Percentiles rank a stretch among this genome's conserved stretches.
Conservation (phyloP, 768 basidiomycete genomes). For the Suillus paluster region DNA sequence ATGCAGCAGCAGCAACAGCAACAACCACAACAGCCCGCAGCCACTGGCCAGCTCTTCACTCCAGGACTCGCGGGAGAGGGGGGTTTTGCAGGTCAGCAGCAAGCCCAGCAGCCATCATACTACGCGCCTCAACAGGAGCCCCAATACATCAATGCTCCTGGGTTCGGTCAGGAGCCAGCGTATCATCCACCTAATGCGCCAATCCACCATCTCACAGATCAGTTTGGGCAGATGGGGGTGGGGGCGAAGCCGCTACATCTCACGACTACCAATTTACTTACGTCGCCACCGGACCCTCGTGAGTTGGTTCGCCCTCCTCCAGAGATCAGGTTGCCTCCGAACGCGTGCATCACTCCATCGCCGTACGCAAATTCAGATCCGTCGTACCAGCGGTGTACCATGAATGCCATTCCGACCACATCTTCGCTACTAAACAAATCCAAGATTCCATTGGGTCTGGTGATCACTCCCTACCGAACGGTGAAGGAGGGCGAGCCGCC, state of each 20-base stretch:
- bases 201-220: slow-evolving; percentile 72
- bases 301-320: slow-evolving; percentile 85
- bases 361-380: slow-evolving; percentile 84
- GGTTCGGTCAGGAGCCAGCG: slow-evolving; percentile 47
- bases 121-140: slow-evolving; percentile 47
- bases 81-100: slow-evolving; percentile 62
- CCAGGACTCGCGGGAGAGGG: slow-evolving; percentile 78
- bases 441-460: slow-evolving; percentile 86
- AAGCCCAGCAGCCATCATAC: slow-evolving; percentile 50
- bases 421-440: slow-evolving; percentile 86
- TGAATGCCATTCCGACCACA: slow-evolving; percentile 93
- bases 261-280: slow-evolving; percentile 90
- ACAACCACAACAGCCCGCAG: slow-evolving; percentile 47
- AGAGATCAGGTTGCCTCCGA: slow-evolving; percentile 87
- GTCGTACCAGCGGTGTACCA: slow-evolving; percentile 89
- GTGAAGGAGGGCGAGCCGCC: slow-evolving; percentile 81
- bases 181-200: slow-evolving; percentile 43
- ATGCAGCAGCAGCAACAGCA: slow-evolving; percentile 38
- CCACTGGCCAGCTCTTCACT: slow-evolving; percentile 70
- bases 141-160: slow-evolving; percentile 50
- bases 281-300: slow-evolving; percentile 88
- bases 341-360: slow-evolving; percentile 77
- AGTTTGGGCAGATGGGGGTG: slow-evolving; percentile 91
- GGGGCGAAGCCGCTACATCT: slow-evolving; percentile 80
- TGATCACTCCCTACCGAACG: slow-evolving; percentile 90